Conservation (phyloP, 306 rosid species). For the Malus sieversii region DNA sequence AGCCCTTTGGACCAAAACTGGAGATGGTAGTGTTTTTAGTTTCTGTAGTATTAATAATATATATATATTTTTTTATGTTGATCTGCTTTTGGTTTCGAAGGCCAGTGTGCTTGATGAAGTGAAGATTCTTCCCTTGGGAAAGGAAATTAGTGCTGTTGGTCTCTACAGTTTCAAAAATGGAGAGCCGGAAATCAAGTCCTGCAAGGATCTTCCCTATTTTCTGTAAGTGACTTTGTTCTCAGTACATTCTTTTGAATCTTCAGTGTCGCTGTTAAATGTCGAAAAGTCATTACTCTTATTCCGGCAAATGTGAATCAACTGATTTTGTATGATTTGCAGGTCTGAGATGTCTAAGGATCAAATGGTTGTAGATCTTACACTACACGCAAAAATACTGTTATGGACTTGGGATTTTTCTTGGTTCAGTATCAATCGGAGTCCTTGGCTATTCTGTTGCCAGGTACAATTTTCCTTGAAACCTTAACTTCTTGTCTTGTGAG, state of each 20-base stretch:
- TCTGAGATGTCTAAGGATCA: slow-evolving; percentile 71
- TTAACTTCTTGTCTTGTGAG: too few species aligned
- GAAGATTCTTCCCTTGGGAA: slow-evolving; percentile 84
- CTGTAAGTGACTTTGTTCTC: slow-evolving; percentile 43
- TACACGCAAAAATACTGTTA: slow-evolving; percentile 37
- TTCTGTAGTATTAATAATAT: too few species aligned
- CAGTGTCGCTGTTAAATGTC: too few species aligned
- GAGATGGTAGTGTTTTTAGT: too few species aligned
- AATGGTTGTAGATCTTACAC: slow-evolving; percentile 60
- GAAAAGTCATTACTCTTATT: too few species aligned
- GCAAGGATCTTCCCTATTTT: slow-evolving; percentile 76
- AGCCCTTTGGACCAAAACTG: too few species aligned
- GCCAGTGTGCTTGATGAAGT: slow-evolving; percentile 83
- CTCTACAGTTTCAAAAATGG: slow-evolving; percentile 54
- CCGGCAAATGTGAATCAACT: too few species aligned
- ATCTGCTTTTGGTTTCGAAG: slow-evolving; percentile 29
- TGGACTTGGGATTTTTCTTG: slow-evolving; percentile 65
- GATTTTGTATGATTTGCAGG: slow-evolving; percentile 37
- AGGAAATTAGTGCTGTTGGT: slow-evolving; percentile 77
- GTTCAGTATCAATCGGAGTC: slow-evolving; percentile 64
- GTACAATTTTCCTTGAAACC: slow-evolving; percentile 20
- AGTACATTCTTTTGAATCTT: neutral
- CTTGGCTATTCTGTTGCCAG: slow-evolving; percentile 68
- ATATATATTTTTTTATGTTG: neutral
- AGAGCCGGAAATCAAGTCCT: slow-evolving; percentile 64